Conservation (phyloP, 2,329 filamentous ascomycete genomes). For the Fusarium sp. region DNA sequence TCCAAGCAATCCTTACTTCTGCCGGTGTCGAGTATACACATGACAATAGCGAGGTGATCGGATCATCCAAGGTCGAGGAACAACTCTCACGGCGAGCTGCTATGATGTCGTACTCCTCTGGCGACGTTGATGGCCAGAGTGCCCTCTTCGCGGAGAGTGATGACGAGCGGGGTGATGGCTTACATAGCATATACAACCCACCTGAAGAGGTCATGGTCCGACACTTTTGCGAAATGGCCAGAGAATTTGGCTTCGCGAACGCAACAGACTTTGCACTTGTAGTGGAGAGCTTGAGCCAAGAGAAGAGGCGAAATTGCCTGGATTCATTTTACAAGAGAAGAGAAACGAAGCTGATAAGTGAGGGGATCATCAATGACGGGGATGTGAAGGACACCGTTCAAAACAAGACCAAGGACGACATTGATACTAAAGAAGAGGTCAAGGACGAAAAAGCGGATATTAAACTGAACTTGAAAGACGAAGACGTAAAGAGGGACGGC, state of each 20-base stretch:
- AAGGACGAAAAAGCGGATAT: conserved; percentile 33
- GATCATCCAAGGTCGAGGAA: conserved; percentile 91
- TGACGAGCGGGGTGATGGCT: conserved; percentile 49
- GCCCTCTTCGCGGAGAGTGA: conserved; percentile 70
- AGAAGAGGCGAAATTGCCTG: conserved; percentile 81
- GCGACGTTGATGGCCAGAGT: conserved; percentile 63
- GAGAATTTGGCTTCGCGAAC: conserved; percentile 79
- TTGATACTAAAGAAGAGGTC: conserved; percentile 19
- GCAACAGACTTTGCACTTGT: conserved; percentile 88
- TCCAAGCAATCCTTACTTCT: conserved; percentile 88
- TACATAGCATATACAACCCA: conserved; percentile 72
- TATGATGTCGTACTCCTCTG: conserved; percentile 63
- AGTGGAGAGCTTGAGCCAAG: conserved; percentile 91
- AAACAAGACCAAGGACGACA: conserved; percentile 1
- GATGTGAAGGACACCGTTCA: conserved; percentile 47
- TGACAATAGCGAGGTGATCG: conserved; percentile 95
- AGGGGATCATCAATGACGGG: conserved; percentile 44
- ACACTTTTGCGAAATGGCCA: conserved; percentile 93
- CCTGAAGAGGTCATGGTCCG: conserved; percentile 79
- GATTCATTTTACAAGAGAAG: conserved; percentile 83
- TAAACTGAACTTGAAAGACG: conserved; percentile 22
- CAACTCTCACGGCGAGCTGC: conserved; percentile 83
- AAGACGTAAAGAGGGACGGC: conserved; percentile 27
- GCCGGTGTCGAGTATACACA: conserved; percentile 96
- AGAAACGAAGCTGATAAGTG: conserved; percentile 63